Conservation (phyloP, 129 eudicot genomes). For the Escallonia herrerae region DNA sequence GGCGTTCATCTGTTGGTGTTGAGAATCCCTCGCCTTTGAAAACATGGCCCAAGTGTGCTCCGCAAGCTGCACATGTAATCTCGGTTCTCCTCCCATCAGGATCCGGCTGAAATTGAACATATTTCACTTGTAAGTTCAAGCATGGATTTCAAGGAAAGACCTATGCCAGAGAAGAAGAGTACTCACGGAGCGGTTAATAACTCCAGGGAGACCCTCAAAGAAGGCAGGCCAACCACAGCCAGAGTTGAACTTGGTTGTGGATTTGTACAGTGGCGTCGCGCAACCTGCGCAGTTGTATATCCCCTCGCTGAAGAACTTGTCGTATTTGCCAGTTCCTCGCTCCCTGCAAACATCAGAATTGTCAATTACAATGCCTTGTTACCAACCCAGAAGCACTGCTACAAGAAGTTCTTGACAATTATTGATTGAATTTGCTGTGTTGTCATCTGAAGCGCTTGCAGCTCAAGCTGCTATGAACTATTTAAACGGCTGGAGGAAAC, state of each 20-base stretch:
- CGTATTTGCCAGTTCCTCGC: conserved; percentile 71
- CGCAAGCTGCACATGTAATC: conserved; percentile 96
- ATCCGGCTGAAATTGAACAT: conserved; percentile 57
- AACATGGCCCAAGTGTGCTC: conserved; percentile 93
- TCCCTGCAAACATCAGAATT: conserved; percentile 24
- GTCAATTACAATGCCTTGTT: no score
- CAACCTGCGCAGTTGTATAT: conserved; percentile 86
- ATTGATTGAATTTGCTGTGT: no score
- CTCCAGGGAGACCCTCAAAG: conserved; percentile 88
- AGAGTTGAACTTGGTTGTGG: conserved; percentile 84
- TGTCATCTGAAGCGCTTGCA: no score
- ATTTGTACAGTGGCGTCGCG: conserved; percentile 78
- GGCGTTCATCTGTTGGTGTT: conserved; percentile 85
- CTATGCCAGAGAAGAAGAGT: neutral
- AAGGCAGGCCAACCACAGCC: conserved; percentile 99
- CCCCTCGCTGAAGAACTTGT: conserved; percentile 66
- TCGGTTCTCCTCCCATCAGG: conserved; percentile 96
- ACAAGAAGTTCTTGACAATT: no score
- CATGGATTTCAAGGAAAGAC: neutral
- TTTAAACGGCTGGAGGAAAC: no score
- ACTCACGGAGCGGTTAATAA: conserved; percentile 72
- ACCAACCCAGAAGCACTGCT: no score
- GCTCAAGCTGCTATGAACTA: no score
- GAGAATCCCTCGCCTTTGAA: conserved; percentile 78
- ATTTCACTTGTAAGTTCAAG: neutral